Base-by-base conservation (phyloP, 192 early-diverging fungal genomes). In the Martensiomyces pterosporus region DNA sequence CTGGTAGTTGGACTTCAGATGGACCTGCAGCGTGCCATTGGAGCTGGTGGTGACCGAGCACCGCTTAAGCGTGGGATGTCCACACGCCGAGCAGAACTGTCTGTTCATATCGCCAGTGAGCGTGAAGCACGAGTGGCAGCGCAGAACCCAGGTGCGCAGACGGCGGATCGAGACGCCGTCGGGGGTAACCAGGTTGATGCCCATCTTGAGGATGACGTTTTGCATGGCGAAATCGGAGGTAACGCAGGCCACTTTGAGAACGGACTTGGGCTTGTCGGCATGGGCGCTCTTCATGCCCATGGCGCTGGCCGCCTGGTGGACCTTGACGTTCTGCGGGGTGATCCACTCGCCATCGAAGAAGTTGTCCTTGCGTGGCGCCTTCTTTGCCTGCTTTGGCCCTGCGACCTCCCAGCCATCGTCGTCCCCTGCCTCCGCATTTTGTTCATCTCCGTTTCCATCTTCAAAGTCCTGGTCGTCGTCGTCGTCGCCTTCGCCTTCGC, bases 181-280 rank as follows among this genome's bases (percentile, higher is more conserved):
- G 9, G 86, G 67, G 4, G 87, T 87, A 8, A 96, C 64, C 29
- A 98, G 77, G 38, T 80, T 78, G 53, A 98, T 78, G 15, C 85
- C 81, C 88, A 97, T 94, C 70, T 94, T 91, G 43, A 98, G 67
- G 29, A 96, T 59, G 13, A 97, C 89, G 67, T 98, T 98, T 77
- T 97, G 91, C 88, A 96, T 92, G 21, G 94, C 92, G 58, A 91
- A 97, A 76, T 97, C 94, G 9, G 78, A 64, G 0, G 94, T 92
- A 32, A 90, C 87, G 62, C 93, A 95, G 14, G 87, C 93, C 4
- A 93, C 91, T n/a, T 77, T 57, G 51, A 90, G 75, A 2, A 55
- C 27, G 24, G 52, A 38, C 22, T 64, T 68, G 19, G 33, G 53
- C 39, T 53, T 45, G 6, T 51, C 38, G 2, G 62, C 67, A 1